A percentile compares a stretch with the other conserved stretches of the same genome.
Conservation (phyloP, 768 basidiomycete species). For the Tulasnella calospora region DNA sequence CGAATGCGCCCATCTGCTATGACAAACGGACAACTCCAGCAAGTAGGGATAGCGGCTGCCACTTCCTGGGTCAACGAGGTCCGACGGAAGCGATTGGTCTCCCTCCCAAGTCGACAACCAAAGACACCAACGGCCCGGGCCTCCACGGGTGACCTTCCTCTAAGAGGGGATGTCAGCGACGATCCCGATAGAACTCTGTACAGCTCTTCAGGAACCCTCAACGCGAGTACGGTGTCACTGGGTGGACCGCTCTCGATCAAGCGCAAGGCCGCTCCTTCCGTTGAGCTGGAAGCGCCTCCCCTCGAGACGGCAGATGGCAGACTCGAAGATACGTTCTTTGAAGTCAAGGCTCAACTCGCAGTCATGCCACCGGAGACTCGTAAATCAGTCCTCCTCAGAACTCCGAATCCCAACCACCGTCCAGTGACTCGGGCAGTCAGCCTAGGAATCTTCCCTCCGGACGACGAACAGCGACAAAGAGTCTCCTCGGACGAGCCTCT, state of each 20-base stretch:
- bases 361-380: slow-evolving; percentile 39
- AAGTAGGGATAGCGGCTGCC: slow-evolving; percentile 81
- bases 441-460: slow-evolving; percentile 16
- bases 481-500: slow-evolving; percentile 7
- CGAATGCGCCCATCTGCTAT: slow-evolving; percentile 72
- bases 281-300: slow-evolving; percentile 27
- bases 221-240: not conserved
- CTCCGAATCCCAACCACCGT: slow-evolving; percentile 8
- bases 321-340: slow-evolving; percentile 68
- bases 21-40: slow-evolving; percentile 62
- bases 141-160: not conserved
- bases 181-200: not conserved
- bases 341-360: slow-evolving; percentile 79
- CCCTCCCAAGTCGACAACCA: not conserved
- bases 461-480: not conserved
- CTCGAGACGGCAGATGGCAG: slow-evolving; percentile 25
- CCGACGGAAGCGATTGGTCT: slow-evolving; percentile 10
- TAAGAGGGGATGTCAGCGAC: not conserved
- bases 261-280: not conserved
- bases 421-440: slow-evolving; percentile 18
- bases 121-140: not conserved
- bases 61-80: slow-evolving; percentile 65
- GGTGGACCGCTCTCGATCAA: not conserved
- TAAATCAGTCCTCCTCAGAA: not conserved
- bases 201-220: slow-evolving; percentile 3